Evolutionary conservation across 352 stramenopile genomes (phyloP), one percentile per base, ranked within the genome.

Genomic region (Pythium apleroticum): DNA sequence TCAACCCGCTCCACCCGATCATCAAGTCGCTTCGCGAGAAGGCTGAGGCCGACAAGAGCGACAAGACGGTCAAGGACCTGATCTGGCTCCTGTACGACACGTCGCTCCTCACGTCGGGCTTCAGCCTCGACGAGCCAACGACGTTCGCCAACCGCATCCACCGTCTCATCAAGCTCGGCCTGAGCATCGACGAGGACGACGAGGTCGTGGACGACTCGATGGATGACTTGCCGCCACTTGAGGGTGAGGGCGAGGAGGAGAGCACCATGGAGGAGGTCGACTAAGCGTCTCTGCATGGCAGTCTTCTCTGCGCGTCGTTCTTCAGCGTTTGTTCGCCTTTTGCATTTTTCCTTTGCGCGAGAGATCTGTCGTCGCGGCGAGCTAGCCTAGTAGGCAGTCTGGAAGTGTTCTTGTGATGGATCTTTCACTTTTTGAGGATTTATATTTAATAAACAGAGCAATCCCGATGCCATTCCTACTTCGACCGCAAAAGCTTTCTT

Each of bases 1-100:
- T 99, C 89, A 99, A 99, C 91, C 97, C 97, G 14, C 79, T 90
- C 57, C 98, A 99, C 88, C 93, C 97, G 37, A 99, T 99, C 80
- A 98, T 99, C 77, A 96, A 95, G 77, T 96, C 96, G 50, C 89
- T 99, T 54, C 90, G 96, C 61, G 96, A 99, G 69, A 99, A 99
- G 90, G 96, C 97, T 6, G 96, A 99, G 62, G 97, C 96, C 22
- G 97, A 99, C 81, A 97, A 99, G 81, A 96, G 78, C 72, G 97
- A 99, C 84, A 99, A 99, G 94, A 99, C 97, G 53, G 97, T 99
- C 27, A 99, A 99, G 92, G 97, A 99, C 83, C 73, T 99, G 22
- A 99, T 99, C 77, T 99, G 97, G 97, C 78, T 99, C 59, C 78
- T 99, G 33, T 99, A 99, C 84, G 98, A 99, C 77, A 99, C 97